Evolutionary conservation across 129 eudicot genomes (phyloP).

Genomic region (Kitagawia praeruptora): DNA sequence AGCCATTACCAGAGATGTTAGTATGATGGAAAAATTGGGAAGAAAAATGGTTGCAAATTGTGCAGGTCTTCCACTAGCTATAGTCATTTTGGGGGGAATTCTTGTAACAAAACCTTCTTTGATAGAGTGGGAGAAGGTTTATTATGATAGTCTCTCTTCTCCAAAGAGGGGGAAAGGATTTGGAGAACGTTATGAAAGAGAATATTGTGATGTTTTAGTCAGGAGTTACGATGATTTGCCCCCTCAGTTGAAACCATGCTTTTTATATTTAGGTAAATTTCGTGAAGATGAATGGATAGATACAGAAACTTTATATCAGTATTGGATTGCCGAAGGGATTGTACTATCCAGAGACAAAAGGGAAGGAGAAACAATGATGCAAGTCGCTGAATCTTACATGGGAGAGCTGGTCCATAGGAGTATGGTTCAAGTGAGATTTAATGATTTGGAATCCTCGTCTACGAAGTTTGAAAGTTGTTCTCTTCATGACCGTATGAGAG

Average conservation of each 20-base stretch:
- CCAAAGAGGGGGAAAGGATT: neutral
- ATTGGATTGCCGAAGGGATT: neutral
- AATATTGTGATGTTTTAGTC: no score
- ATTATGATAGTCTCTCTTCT: neutral
- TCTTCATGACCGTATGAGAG: neutral
- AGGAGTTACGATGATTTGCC: neutral
- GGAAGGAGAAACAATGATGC: neutral
- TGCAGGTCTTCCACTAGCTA: neutral
- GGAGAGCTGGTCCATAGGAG: neutral
- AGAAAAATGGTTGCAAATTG: neutral
- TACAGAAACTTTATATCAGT: neutral
- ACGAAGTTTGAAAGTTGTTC: neutral
- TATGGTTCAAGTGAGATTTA: neutral
- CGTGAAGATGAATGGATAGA: neutral
- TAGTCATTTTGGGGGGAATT: neutral
- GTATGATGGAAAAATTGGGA: neutral
- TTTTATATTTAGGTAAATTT: neutral
- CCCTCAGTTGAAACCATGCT: neutral
- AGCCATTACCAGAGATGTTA: neutral
- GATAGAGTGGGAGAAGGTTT: neutral
- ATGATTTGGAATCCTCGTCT: neutral
- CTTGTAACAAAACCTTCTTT: neutral
- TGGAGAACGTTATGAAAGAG: neutral
- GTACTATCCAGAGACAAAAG: neutral
- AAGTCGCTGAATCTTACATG: neutral